These are phyloP conservation scores for Aspergillus tamarii DNA, from an alignment of 2,329 filamentous ascomycete species.

Conservation along the genomic window DNA sequence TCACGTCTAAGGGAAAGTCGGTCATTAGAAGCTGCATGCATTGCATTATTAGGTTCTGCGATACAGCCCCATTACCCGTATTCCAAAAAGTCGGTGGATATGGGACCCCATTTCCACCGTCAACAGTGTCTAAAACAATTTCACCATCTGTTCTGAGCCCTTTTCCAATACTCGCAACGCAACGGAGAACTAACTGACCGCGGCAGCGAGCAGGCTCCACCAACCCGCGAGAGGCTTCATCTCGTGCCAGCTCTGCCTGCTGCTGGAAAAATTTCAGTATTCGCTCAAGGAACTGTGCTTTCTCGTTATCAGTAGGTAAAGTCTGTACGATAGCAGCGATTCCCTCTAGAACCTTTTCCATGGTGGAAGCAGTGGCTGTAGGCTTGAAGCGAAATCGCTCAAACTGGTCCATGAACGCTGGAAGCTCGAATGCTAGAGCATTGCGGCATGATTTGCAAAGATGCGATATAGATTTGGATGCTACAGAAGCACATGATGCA, in stretches of 20 bases:
- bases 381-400: slow-evolving; percentile 42
- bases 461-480: slow-evolving; percentile 47
- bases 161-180: slow-evolving; percentile 46
- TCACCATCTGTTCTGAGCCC: slow-evolving; percentile 43
- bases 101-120: slow-evolving; percentile 26
- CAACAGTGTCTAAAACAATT: slow-evolving; percentile 38
- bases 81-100: slow-evolving; percentile 44
- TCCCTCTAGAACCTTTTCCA: slow-evolving; percentile 48
- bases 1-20: slow-evolving; percentile 43
- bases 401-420: slow-evolving; percentile 47
- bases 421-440: slow-evolving; percentile 44
- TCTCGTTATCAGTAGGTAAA: slow-evolving; percentile 42
- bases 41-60: slow-evolving; percentile 43
- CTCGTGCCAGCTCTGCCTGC: slow-evolving; percentile 36
- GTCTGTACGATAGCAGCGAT: slow-evolving; percentile 50
- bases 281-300: slow-evolving; percentile 42
- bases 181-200: slow-evolving; percentile 42
- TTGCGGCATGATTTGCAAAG: slow-evolving; percentile 49
- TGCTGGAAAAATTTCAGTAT: slow-evolving; percentile 43
- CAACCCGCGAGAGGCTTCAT: slow-evolving; percentile 34
- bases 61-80: slow-evolving; percentile 31
- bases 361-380: slow-evolving; percentile 40
- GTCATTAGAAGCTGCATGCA: slow-evolving; percentile 45
- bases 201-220: slow-evolving; percentile 38
- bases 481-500: slow-evolving; percentile 43